Conservation (phyloP, 106 monocot genomes). For the Cymbidium sinense region DNA sequence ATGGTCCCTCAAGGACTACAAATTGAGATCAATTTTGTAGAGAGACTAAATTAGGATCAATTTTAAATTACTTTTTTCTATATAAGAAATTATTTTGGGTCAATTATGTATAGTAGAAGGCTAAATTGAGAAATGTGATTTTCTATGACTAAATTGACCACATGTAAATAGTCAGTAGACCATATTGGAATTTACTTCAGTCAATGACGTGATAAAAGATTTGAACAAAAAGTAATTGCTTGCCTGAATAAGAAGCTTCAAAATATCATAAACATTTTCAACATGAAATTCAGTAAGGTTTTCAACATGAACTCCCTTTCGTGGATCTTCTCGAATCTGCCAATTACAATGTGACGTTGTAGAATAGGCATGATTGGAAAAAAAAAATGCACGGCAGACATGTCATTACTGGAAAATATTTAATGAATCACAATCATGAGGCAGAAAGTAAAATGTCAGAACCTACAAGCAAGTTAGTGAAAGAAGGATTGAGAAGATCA, state of each 20-base stretch:
- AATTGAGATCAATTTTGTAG: too few species aligned
- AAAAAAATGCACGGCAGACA: background rate
- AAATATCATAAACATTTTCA: slow-evolving; percentile 68
- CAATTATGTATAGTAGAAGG: too few species aligned
- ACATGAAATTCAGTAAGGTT: slow-evolving; percentile 85
- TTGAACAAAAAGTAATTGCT: background rate
- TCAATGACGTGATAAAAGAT: background rate
- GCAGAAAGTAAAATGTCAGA: slow-evolving; percentile 2
- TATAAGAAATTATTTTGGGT: too few species aligned
- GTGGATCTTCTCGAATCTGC: slow-evolving; percentile 78
- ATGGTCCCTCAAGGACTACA: too few species aligned
- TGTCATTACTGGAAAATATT: background rate
- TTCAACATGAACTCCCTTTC: slow-evolving; percentile 84
- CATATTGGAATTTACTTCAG: too few species aligned
- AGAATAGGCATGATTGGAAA: background rate
- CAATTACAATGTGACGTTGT: background rate
- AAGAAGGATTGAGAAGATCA: slow-evolving; percentile 94
- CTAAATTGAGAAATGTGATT: too few species aligned
- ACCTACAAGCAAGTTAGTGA: slow-evolving; percentile 77
- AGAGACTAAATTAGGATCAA: too few species aligned
- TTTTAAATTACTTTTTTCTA: too few species aligned
- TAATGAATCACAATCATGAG: background rate
- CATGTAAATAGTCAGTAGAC: too few species aligned
- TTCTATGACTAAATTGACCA: too few species aligned
- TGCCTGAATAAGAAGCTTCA: slow-evolving; percentile 79